Conservation (phyloP, 768 basidiomycete genomes). For the Lentinula raphanica region DNA sequence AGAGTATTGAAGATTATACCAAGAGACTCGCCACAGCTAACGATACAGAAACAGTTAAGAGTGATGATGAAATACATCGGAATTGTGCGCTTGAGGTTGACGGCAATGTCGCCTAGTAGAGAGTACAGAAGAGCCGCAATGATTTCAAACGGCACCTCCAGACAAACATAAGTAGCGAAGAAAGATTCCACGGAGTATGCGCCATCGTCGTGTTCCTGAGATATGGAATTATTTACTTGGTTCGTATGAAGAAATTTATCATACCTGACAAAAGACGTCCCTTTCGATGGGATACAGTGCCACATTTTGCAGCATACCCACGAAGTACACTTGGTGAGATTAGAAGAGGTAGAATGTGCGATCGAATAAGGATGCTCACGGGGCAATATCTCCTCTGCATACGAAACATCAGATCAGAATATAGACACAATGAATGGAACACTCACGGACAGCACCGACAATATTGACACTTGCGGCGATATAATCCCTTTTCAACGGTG, state of each 20-base stretch:
- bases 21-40: slow-evolving; percentile 10
- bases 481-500: slow-evolving; percentile 8
- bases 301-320: slow-evolving; percentile 11
- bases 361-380: not conserved
- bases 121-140: slow-evolving; percentile 4
- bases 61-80: slow-evolving; percentile 9
- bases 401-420: not conserved
- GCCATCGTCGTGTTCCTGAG: slow-evolving; percentile 8
- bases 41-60: slow-evolving; percentile 9
- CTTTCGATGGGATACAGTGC: slow-evolving; percentile 10
- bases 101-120: slow-evolving; percentile 2
- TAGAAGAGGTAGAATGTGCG: not conserved
- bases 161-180: slow-evolving; percentile 5
- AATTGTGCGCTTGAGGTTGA: slow-evolving; percentile 7
- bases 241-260: not conserved
- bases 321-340: slow-evolving; percentile 6
- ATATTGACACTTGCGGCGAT: slow-evolving; percentile 8
- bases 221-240: no score
- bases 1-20: slow-evolving; percentile 11
- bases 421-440: not conserved
- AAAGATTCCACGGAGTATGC: slow-evolving; percentile 10
- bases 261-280: slow-evolving; percentile 8
- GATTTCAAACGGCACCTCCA: slow-evolving; percentile 10
- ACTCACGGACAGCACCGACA: slow-evolving; percentile 6
- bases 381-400: slow-evolving; percentile 8